These are phyloP conservation scores for Phytophthora pinifolia DNA, from an alignment of 352 stramenopile species.

Conservation along the genomic window DNA sequence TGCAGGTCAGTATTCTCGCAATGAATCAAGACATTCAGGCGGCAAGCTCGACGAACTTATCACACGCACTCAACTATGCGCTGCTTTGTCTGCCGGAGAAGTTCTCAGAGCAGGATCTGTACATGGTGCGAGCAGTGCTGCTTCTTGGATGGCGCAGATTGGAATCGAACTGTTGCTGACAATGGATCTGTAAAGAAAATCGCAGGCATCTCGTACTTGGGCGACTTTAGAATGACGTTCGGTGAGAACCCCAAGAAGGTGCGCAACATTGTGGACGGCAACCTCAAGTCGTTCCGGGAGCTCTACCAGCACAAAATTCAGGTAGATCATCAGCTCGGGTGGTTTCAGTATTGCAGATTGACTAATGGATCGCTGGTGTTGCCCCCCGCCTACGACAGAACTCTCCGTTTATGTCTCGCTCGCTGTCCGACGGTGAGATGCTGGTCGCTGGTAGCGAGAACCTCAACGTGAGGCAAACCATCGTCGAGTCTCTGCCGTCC, in stretches of 20 bases:
- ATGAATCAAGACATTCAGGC: constrained; percentile 47
- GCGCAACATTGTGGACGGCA: constrained; percentile 90
- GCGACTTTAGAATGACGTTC: constrained; percentile 91
- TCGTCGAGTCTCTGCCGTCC: constrained; percentile 56
- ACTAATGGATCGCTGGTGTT: constrained; percentile 6
- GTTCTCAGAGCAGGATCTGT: constrained; percentile 82
- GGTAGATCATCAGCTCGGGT: constrained; percentile 30
- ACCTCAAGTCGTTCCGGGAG: constrained; percentile 68
- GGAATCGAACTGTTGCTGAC: constrained; percentile 7
- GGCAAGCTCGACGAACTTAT: constrained; percentile 62
- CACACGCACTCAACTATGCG: constrained; percentile 75
- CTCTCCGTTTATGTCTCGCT: constrained; percentile 64
- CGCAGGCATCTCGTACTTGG: constrained; percentile 87
- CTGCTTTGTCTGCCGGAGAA: constrained; percentile 75
- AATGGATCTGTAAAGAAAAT: constrained; percentile 58
- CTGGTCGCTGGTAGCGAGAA: constrained; percentile 55
- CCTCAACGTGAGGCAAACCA: constrained; percentile 32
- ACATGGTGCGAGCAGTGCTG: constrained; percentile 56
- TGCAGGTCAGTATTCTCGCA: constrained; percentile 61
- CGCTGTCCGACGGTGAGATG: constrained; percentile 39
- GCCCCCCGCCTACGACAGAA: constrained; percentile 31
- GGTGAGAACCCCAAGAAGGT: constrained; percentile 91
- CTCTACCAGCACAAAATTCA: constrained; percentile 79
- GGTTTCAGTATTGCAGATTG: background rate
- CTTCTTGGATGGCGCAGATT: background rate